Conservation (phyloP, 768 basidiomycete species). For the Suillus placidus region DNA sequence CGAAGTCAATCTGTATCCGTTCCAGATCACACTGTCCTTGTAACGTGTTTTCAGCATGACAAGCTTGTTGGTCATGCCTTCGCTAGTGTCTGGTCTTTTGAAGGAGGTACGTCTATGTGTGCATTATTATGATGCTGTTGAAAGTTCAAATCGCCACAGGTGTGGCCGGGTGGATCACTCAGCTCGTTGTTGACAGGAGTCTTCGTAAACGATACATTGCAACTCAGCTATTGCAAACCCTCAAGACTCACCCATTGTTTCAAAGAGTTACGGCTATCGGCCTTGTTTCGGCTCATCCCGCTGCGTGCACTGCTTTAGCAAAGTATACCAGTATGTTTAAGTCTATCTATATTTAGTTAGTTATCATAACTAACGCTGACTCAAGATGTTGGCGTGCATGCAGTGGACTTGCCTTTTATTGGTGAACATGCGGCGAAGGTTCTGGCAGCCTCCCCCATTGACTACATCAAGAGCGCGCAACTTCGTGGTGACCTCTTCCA, state of each 20-base stretch:
- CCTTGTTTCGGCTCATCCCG: conserved; percentile 8
- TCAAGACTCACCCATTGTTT: not conserved
- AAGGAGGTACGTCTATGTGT: not conserved
- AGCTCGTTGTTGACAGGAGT: not conserved
- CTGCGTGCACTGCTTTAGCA: conserved; percentile 29
- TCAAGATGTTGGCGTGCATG: not conserved
- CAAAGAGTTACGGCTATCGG: not conserved
- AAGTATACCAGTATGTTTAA: conserved; percentile 29
- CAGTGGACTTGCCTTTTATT: conserved; percentile 26
- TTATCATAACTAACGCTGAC: not conserved
- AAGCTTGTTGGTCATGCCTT: not conserved
- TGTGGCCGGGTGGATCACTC: not conserved
- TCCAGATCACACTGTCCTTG: not conserved
- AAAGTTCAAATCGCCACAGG: not conserved
- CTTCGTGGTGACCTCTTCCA: conserved; percentile 31
- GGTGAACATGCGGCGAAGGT: conserved; percentile 21
- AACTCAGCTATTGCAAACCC: not conserved
- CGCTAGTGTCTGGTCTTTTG: not conserved
- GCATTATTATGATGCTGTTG: not conserved
- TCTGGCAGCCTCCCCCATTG: conserved; percentile 21
- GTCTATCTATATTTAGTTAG: not conserved
- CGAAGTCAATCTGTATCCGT: not conserved
- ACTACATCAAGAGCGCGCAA: conserved; percentile 26
- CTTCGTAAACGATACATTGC: not conserved
- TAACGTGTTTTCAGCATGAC: not conserved